Percentiles rank a stretch among this genome's conserved stretches.
phyloP scores from a whole-genome alignment of 176 grass and related monocot species.

The Avena eriantha region DNA sequence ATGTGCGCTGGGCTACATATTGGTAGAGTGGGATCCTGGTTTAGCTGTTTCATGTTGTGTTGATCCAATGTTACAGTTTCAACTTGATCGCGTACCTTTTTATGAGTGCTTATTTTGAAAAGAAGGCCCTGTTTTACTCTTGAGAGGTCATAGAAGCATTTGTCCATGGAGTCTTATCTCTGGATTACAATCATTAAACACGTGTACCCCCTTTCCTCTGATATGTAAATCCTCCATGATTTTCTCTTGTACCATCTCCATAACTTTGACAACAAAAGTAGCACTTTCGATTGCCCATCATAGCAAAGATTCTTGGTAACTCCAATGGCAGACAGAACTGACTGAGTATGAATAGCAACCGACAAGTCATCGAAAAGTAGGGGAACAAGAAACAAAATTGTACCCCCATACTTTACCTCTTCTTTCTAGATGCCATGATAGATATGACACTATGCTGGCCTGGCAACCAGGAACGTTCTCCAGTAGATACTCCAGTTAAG shows the following conservation, averaged over 20 bases:
- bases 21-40: slow-evolving; percentile 16
- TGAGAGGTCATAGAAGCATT: slow-evolving; percentile 1
- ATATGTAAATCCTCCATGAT: slow-evolving; percentile 10
- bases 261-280: slow-evolving; percentile 32
- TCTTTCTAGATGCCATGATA: slow-evolving; percentile 32
- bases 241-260: neutral
- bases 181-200: neutral
- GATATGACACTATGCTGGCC: slow-evolving; percentile 12
- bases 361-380: slow-evolving; percentile 44
- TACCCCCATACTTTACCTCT: slow-evolving; percentile 7
- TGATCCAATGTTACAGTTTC: slow-evolving; percentile 35
- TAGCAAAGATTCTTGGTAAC: slow-evolving; percentile 49
- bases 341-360: slow-evolving; percentile 40
- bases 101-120: neutral
- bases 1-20: slow-evolving; percentile 14
- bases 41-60: slow-evolving; percentile 1
- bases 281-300: slow-evolving; percentile 23
- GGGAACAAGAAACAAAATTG: slow-evolving; percentile 45
- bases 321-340: slow-evolving; percentile 60
- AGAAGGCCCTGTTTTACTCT: slow-evolving; percentile 12
- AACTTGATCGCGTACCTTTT: neutral
- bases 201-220: slow-evolving; percentile 3
- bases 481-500: slow-evolving; percentile 15
- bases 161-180: neutral
- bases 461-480: slow-evolving; percentile 34